Evolutionary conservation across 495 filamentous ascomycete genomes (phyloP), one percentile per base, ranked within the genome.

Genomic region (Xeromyces bisporus): DNA sequence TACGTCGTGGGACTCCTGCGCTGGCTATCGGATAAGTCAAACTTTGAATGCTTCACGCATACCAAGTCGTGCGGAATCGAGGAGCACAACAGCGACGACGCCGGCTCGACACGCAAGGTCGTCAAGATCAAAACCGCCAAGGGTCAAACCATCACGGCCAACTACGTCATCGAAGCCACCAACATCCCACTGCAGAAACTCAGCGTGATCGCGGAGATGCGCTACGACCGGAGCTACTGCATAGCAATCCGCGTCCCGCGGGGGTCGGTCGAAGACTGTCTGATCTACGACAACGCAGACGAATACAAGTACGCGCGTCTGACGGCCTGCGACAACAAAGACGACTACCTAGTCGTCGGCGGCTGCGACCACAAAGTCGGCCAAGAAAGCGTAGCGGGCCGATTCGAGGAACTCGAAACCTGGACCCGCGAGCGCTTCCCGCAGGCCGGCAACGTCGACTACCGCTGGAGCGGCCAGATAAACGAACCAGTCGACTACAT

Each of bases 351-450:
- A 23, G 46, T 75, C 2, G 47, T 70, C n/a, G 69, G 69, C 3
- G 69, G 70, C 1, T 58, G 61, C 36, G 69, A 74, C 38, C 71
- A 75, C 53, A 69, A 69, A 44, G 69, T 73, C 20, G 67, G 70
- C 0, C 66, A 73, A 36, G 65, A 67, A 21, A 17, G 44, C 4
- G 25, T 39, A 2, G 29, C 34, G 2, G 58, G 54, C 9, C 54
- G 58, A 15, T 68, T 58, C 26, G 47, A 47, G 0, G 58, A 62
- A 37, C 56, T 71, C 2, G 67, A 63, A 36, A 34, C 29, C 1
- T 73, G 69, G 67, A 55, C 57, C 6, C 55, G 64, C 8, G 53
- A 58, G 33, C 55, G 69, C 17, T 72, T 72, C 44, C 50, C 69
- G 0, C 47, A 59, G 28, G 64, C 58, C 1, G 55, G 58, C 1